A percentile compares a stretch with the other conserved stretches of the same genome.
Evolutionary conservation across 768 basidiomycete species (phyloP).

Genomic region (Suillus cothurnatus): DNA sequence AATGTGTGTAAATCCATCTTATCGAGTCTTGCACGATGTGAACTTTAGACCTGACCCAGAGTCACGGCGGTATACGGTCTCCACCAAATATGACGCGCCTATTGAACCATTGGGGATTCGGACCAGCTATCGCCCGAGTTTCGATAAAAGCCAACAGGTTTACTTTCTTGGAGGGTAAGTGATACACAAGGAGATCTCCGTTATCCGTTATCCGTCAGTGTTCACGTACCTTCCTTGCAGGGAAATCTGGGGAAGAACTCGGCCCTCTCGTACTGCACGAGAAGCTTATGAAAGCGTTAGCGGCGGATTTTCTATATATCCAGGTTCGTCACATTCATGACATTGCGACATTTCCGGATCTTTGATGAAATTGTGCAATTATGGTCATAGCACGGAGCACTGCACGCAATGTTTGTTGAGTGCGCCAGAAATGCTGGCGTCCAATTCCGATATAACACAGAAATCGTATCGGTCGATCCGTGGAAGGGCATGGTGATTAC

Average conservation of each 20-base stretch:
- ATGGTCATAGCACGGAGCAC: constrained; percentile 48
- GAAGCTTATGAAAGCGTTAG: constrained; percentile 44
- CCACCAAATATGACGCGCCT: constrained; percentile 63
- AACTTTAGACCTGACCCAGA: constrained; percentile 19
- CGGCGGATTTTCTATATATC: constrained; percentile 48
- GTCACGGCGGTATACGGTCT: constrained; percentile 41
- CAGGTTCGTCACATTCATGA: constrained; percentile 36
- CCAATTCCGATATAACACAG: constrained; percentile 42
- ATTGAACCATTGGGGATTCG: constrained; percentile 55
- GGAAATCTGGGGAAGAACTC: constrained; percentile 43
- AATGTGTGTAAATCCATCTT: constrained; percentile 27
- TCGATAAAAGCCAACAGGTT: constrained; percentile 19
- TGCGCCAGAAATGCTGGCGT: constrained; percentile 50
- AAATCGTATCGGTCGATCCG: constrained; percentile 37
- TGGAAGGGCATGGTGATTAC: constrained; percentile 34
- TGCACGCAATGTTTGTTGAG: constrained; percentile 50
- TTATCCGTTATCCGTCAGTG: background rate
- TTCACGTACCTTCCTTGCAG: constrained; percentile 32
- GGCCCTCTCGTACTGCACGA: constrained; percentile 47
- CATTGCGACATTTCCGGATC: background rate
- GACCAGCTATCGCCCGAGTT: constrained; percentile 41
- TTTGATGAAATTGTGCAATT: background rate
- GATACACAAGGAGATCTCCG: background rate
- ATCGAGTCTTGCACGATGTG: background rate
- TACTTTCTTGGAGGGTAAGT: constrained; percentile 21